These are phyloP conservation scores for Trichoderma cornu-damae DNA, from an alignment of 2,329 filamentous ascomycete species.

Conservation along the genomic window DNA sequence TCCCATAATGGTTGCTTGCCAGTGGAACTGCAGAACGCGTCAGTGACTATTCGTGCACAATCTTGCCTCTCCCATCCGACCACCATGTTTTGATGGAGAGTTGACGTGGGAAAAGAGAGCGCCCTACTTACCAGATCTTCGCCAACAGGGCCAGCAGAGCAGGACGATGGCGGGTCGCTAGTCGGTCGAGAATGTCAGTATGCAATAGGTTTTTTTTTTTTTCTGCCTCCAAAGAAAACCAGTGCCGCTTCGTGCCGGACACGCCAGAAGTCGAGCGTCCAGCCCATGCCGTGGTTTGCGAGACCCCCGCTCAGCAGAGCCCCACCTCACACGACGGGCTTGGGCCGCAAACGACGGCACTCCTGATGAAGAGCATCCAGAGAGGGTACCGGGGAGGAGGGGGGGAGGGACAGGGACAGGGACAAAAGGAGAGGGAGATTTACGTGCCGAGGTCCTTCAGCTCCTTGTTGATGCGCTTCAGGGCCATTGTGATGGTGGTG, in stretches of 20 bases:
- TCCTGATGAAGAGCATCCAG: conserved; percentile 21
- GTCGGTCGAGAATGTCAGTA: conserved; percentile 25
- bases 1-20: conserved; percentile 99
- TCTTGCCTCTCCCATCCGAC: neutral
- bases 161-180: conserved; percentile 97
- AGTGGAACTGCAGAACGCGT: conserved; percentile 73
- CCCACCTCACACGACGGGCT: conserved; percentile 16
- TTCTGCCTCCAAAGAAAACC: too few relatives aligned
- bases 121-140: conserved; percentile 85
- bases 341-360: conserved; percentile 14
- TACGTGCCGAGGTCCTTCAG: conserved; percentile 86
- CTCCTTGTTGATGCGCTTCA: conserved; percentile 95
- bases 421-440: conserved; percentile 20
- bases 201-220: neutral
- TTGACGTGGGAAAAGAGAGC: conserved; percentile 20
- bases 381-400: conserved; percentile 21
- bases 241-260: neutral
- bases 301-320: conserved; percentile 15
- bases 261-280: neutral
- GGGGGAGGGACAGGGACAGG: conserved; percentile 18
- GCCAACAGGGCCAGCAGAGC: conserved; percentile 93
- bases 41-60: conserved; percentile 21
- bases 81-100: neutral
- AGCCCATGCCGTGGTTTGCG: conserved; percentile 20
- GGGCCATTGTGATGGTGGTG: conserved; percentile 59